Evolutionary conservation across 2,329 filamentous ascomycete species (phyloP), one percentile per base, ranked within the genome.

Genomic region (Chrysosporium queenslandicum): DNA sequence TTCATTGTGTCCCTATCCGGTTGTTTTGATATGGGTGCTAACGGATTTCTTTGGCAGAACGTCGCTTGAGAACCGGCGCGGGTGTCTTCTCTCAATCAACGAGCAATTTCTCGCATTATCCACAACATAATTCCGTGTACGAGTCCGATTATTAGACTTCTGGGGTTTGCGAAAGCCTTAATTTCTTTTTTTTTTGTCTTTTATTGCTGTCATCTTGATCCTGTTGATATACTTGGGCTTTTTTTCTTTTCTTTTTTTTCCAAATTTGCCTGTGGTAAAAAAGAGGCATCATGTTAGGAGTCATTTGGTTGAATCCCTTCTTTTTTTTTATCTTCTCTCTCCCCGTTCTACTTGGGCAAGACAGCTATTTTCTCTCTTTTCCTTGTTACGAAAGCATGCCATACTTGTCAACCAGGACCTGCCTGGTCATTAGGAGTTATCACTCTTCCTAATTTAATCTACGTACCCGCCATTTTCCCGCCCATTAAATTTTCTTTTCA

Each of bases 131-230:
- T 20, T 58, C 60, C 30, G 55, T 58, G 4, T 66, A 69, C 43
- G 68, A 69, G 54, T 64, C 64, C 2, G 67, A 71, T 47, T 69
- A 69, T 56, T 70, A 59, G 47, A 52, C 16, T 39, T 30, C 36
- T 21, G 45, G 49, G 27, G n/a, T 25, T 39, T 14, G n/a, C 18
- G 30, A 37, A 43, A 12, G n/a, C 12, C 8, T 37, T 43, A 9
- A 12, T 43, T 34, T 25, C 25, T 34, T 43, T 9, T 16, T 36
- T 50, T 7, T 25, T 50, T 18, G 11, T 25, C 27, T 50, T 36
- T 37, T 50, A 25, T 42, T 42, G 5, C 9, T 16, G 12, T 39
- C 21, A 20, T 21, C n/a, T 14, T 14, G 18, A 5, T 50, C 34
- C 16, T 27, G 40, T 43, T 12, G 21, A 42, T 32, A 43, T 41